Evolutionary conservation across 768 basidiomycete species (phyloP).

Genomic region (Pulveroboletus frians): DNA sequence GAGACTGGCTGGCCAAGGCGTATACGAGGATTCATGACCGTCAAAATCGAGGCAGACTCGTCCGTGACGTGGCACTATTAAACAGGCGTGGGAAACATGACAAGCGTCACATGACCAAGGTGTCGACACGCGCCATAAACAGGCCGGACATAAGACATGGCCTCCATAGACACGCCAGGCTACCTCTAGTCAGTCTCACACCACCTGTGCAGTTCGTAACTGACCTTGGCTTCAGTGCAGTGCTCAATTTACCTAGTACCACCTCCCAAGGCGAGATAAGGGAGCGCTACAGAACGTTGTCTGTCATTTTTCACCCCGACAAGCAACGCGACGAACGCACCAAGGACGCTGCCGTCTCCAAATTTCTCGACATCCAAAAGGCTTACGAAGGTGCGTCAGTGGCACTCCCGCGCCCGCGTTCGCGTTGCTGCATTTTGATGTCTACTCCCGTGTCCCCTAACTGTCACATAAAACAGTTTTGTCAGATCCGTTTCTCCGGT

Average conservation of each 20-base stretch:
- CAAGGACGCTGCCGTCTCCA: constrained; percentile 55
- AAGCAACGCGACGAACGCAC: constrained; percentile 58
- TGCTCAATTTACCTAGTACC: constrained; percentile 63
- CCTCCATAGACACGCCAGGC: constrained; percentile 9
- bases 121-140: not conserved
- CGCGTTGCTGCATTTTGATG: not conserved
- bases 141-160: not conserved
- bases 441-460: constrained; percentile 8
- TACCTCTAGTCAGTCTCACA: constrained; percentile 29
- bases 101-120: constrained; percentile 19
- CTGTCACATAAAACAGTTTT: constrained; percentile 42
- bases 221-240: constrained; percentile 34
- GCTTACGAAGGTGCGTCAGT: constrained; percentile 66
- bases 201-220: not conserved
- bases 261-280: constrained; percentile 68
- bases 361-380: constrained; percentile 73
- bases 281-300: constrained; percentile 65
- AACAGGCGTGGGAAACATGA: constrained; percentile 19
- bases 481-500: constrained; percentile 69
- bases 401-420: not conserved
- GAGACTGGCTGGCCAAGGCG: constrained; percentile 70
- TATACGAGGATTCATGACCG: constrained; percentile 73
- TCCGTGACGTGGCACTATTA: constrained; percentile 22
- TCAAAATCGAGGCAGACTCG: not conserved
- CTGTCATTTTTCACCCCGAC: constrained; percentile 82